Base-by-base conservation (phyloP, 306 rosid species). In the Hylodesmum podocarpum region DNA sequence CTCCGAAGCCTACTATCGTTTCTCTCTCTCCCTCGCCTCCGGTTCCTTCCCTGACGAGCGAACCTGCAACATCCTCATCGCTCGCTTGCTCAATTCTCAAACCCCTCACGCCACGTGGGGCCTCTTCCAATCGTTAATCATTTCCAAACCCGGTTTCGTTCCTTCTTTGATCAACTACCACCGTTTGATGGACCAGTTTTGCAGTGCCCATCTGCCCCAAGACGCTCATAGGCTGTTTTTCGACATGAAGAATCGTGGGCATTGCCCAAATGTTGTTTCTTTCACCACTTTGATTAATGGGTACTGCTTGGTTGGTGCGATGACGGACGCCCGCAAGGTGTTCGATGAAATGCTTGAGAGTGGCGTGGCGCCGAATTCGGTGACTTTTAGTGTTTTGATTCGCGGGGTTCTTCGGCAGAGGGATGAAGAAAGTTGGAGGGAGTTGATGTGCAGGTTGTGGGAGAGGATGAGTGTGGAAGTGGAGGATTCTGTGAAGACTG, bases 171-270 rank as follows among this genome's bases (percentile, higher is more conserved):
- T 91, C 25, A 88, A 84, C 57, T 94, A 91, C 69, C 83, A 94
- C 76, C 96, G 91, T 50, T 81, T 94, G 86, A 90, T 94, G 78
- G 84, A 94, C 65, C 98, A 91, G 80, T 78, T 94, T 81, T 90
- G 98, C 84, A 54, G 61, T 22, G 12, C 83, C n/a, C 80, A 44
- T 3, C 84, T 59, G 33, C 93, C 92, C 19, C n/a, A 8, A 5
- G 84, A 73, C 57, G 97, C 91, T 70, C 98, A 91, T 22, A 16
- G 91, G 57, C 40, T 90, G 65, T 77, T 91, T 36, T 91, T 83
- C 11, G 93, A 94, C 59, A 84, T 94, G 93, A 77, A 18, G 85
- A 70, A 79, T 58, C 85, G 87, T 70, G 96, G 96, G 72, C 97
- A 94, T 82, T 44, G 75, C 16, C 96, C 98, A 0, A 86, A 89